A percentile compares a stretch with the other conserved stretches of the same genome.
Evolutionary conservation across 2,329 filamentous ascomycete species (phyloP).

Genomic region (Fusarium sp.): DNA sequence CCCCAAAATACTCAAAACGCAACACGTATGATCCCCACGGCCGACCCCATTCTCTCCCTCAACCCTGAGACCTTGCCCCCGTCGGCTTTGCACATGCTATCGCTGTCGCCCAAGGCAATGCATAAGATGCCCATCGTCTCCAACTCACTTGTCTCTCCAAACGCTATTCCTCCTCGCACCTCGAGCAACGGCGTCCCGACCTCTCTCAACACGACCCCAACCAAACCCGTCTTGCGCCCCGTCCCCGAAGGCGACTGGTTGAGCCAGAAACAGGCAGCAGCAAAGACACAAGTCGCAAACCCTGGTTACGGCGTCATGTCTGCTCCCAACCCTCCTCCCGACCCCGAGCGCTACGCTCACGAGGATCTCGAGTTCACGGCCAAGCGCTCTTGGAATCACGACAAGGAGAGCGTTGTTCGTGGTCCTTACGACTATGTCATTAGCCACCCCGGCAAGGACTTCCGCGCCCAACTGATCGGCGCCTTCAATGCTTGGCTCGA

Average conservation of each 20-base stretch:
- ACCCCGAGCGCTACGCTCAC: conserved; percentile 64
- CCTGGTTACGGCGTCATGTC: conserved; percentile 46
- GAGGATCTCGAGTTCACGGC: conserved; percentile 66
- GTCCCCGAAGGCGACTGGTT: conserved; percentile 73
- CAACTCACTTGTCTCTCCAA: conserved; percentile 59
- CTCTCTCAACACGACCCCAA: conserved; percentile 48
- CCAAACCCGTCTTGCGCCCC: conserved; percentile 56
- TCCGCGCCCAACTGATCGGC: conserved; percentile 80
- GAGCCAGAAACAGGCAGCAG: conserved; percentile 51
- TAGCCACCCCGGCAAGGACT: conserved; percentile 84
- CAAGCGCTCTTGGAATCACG: conserved; percentile 70
- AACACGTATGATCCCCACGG: conserved; percentile 39
- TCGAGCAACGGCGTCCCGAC: conserved; percentile 60
- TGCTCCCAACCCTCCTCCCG: conserved; percentile 55
- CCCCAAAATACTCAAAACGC: conserved; percentile 18
- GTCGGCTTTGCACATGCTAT: conserved; percentile 39
- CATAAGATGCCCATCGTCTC: conserved; percentile 41
- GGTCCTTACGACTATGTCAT: conserved; percentile 86
- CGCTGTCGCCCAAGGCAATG: conserved; percentile 38
- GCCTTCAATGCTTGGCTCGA: conserved; percentile 85
- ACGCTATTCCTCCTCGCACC: conserved; percentile 77
- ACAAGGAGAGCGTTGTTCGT: conserved; percentile 81
- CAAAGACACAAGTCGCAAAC: conserved; percentile 18
- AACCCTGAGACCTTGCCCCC: conserved; percentile 33
- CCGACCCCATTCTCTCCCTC: conserved; percentile 35